Conservation (phyloP, 208 protist species). For the Crithidia bombi region DNA sequence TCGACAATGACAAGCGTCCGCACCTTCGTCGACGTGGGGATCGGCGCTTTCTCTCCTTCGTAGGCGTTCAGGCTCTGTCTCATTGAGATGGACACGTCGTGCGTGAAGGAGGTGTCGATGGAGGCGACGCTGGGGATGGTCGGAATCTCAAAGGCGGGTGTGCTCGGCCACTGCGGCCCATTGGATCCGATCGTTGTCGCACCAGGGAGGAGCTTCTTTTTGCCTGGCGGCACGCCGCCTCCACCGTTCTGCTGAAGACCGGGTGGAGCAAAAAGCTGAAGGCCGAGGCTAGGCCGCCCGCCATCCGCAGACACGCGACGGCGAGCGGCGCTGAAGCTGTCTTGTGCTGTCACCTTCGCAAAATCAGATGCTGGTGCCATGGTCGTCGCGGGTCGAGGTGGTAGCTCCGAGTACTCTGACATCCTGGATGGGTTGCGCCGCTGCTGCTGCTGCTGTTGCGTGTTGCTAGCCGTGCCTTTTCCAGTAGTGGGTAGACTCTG, state of each 20-base stretch:
- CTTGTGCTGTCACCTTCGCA: background rate
- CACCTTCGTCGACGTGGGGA: slow-evolving; percentile 61
- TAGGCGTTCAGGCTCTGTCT: slow-evolving; percentile 20
- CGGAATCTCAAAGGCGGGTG: slow-evolving; percentile 18
- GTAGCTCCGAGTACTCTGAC: background rate
- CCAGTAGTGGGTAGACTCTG: background rate
- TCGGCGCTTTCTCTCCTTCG: slow-evolving; percentile 20
- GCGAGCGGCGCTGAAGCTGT: background rate
- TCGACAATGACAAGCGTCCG: slow-evolving; percentile 75
- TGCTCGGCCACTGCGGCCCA: slow-evolving; percentile 33
- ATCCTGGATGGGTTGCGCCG: slow-evolving; percentile 1
- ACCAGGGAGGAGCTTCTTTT: slow-evolving; percentile 13
- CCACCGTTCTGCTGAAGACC: background rate
- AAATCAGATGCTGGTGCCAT: background rate
- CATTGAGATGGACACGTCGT: slow-evolving; percentile 29
- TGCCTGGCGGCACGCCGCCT: background rate
- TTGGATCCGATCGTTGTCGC: slow-evolving; percentile 25
- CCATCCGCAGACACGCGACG: slow-evolving; percentile 2
- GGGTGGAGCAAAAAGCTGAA: slow-evolving; percentile 13
- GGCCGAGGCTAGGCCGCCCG: slow-evolving; percentile 5
- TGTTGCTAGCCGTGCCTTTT: background rate
- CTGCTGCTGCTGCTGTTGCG: slow-evolving; percentile 1
- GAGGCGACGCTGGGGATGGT: slow-evolving; percentile 19
- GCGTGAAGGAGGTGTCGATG: slow-evolving; percentile 28
- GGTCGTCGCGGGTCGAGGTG: slow-evolving; percentile 6